Percentiles rank a stretch among this genome's conserved stretches.
Conservation (phyloP, 2,329 filamentous ascomycete genomes). For the Sarocladium oryzae region DNA sequence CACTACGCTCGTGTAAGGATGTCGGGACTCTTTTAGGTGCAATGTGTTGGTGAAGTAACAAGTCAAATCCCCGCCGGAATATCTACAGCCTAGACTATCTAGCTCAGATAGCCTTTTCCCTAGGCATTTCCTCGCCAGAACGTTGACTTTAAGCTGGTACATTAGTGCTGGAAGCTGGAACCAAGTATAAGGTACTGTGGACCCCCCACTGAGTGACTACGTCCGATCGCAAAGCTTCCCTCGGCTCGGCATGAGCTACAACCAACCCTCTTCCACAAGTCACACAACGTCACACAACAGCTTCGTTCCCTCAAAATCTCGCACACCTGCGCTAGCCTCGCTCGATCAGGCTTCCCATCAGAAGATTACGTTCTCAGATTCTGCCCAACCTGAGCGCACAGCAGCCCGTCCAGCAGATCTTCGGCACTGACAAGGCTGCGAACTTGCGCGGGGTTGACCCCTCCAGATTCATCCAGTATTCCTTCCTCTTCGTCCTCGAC, state of each 20-base stretch:
- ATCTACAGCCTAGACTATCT: too few relatives aligned
- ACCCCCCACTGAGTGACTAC: neutral
- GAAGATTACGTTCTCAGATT: too few relatives aligned
- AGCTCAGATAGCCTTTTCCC: too few relatives aligned
- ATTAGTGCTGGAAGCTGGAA: too few relatives aligned
- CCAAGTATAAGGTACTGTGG: too few relatives aligned
- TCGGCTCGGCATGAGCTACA: constrained; percentile 3
- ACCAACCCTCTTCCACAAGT: constrained; percentile 5
- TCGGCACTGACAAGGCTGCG: neutral
- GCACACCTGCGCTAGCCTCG: neutral
- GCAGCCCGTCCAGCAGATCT: neutral
- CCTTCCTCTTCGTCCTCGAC: neutral
- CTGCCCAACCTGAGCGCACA: neutral
- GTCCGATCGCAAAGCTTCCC: constrained; percentile 1
- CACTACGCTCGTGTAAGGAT: too few relatives aligned
- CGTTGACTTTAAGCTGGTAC: too few relatives aligned
- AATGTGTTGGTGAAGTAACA: too few relatives aligned
- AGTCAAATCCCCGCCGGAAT: too few relatives aligned
- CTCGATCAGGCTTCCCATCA: too few relatives aligned
- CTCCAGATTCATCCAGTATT: neutral
- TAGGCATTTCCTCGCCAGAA: too few relatives aligned
- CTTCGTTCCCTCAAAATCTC: neutral
- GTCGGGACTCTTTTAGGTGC: too few relatives aligned
- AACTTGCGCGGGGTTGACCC: constrained; percentile 8
- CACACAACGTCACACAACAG: neutral